A percentile compares a stretch with the other conserved stretches of the same genome.
Evolutionary conservation across 169 alveolate genomes (phyloP).

Genomic region (Ichthyophthirius multifiliis): DNA sequence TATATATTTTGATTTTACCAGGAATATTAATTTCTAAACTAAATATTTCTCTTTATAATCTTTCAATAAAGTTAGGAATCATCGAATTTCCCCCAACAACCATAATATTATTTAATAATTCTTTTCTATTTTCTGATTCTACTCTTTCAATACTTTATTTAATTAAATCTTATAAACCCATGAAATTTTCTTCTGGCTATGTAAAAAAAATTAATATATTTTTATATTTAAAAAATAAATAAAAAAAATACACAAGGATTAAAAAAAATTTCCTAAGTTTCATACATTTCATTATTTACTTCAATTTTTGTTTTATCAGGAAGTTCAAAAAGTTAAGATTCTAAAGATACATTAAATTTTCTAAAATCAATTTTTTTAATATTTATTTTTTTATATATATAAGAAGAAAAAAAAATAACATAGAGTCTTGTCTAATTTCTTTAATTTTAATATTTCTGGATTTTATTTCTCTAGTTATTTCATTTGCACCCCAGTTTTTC

Average conservation of each 20-base stretch:
- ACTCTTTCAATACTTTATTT: constrained; percentile 49
- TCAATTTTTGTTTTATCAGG: constrained; percentile 19
- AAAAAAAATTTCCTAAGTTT: constrained; percentile 5
- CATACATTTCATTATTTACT: constrained; percentile 18
- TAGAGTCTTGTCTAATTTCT: constrained; percentile 30
- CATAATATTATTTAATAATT: constrained; percentile 47
- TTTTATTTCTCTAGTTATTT: constrained; percentile 8
- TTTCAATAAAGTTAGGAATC: constrained; percentile 41
- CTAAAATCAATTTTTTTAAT: neutral
- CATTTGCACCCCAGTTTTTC: constrained; percentile 30
- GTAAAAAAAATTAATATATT: neutral
- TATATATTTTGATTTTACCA: constrained; percentile 39
- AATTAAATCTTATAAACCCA: constrained; percentile 39
- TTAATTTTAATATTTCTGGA: constrained; percentile 13
- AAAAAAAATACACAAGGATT: neutral
- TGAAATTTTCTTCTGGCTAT: constrained; percentile 24
- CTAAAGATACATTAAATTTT: constrained; percentile 38
- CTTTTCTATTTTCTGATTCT: constrained; percentile 55
- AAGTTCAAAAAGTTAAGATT: constrained; percentile 18
- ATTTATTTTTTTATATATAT: constrained; percentile 1
- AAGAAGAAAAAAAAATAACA: constrained; percentile 17
- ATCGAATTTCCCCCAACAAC: constrained; percentile 59
- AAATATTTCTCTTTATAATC: constrained; percentile 46
- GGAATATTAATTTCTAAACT: constrained; percentile 20
- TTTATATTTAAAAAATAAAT: neutral